Conservation (phyloP, 345 rosid genomes). For the Gossypium stocksii region DNA sequence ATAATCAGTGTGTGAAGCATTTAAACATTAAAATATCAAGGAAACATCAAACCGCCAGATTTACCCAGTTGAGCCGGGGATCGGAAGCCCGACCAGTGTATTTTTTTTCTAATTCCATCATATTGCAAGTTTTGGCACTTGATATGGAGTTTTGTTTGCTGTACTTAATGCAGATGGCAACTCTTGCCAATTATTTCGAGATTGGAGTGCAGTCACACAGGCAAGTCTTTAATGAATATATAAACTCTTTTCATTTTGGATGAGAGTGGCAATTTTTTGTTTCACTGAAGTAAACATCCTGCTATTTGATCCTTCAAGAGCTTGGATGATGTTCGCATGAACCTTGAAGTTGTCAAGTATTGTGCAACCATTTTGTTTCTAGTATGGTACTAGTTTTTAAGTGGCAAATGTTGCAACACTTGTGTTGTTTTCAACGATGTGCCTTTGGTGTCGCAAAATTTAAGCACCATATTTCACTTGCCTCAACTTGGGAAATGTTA, state of each 20-base stretch:
- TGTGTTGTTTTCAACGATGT: background rate
- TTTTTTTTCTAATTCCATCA: no score
- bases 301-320: constrained; percentile 51
- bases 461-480: background rate
- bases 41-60: no score
- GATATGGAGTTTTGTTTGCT: background rate
- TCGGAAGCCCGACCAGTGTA: background rate
- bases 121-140: background rate
- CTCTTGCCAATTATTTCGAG: constrained; percentile 75
- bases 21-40: no score
- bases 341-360: constrained; percentile 83
- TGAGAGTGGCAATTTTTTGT: constrained; percentile 3
- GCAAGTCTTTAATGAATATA: constrained; percentile 15
- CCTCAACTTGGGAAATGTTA: background rate
- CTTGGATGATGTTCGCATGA: constrained; percentile 90
- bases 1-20: no score
- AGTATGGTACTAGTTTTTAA: constrained; percentile 37
- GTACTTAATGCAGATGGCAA: constrained; percentile 63
- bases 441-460: background rate
- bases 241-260: constrained; percentile 4
- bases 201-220: constrained; percentile 85
- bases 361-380: constrained; percentile 90
- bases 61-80: background rate
- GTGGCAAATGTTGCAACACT: background rate
- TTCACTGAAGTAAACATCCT: background rate